Conservation (phyloP, 306 rosid genomes). For the Elaeagnus macrophylla region DNA sequence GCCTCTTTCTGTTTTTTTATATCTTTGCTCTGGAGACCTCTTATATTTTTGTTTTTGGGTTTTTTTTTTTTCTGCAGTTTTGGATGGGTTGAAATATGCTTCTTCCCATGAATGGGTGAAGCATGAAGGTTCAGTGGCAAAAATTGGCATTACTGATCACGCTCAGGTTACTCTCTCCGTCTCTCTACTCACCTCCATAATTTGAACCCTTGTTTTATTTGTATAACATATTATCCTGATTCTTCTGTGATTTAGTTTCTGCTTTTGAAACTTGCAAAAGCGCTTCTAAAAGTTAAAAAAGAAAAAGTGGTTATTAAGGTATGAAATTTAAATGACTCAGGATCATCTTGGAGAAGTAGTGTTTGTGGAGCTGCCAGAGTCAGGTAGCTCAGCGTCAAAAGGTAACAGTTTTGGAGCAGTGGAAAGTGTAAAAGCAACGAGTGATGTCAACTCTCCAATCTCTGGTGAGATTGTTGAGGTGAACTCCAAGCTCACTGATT, state of each 20-base stretch:
- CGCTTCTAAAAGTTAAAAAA: too few species aligned
- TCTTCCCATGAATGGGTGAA: conserved; percentile 97
- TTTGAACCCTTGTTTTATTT: background rate
- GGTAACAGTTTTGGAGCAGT: conserved; percentile 79
- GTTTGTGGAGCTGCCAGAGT: conserved; percentile 85
- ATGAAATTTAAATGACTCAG: conserved; percentile 23
- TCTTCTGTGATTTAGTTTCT: too few species aligned
- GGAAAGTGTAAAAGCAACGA: conserved; percentile 95
- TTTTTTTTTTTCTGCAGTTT: conserved; percentile 34
- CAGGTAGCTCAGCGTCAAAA: conserved; percentile 41
- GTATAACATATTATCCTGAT: background rate
- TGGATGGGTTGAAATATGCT: conserved; percentile 93
- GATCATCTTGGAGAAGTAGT: conserved; percentile 96
- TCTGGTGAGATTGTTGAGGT: conserved; percentile 86
- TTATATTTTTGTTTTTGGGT: background rate
- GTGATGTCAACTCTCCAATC: conserved; percentile 88
- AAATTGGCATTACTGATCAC: conserved; percentile 82
- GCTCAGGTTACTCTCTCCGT: conserved; percentile 55
- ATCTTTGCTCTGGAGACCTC: background rate
- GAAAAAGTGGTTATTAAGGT: background rate
- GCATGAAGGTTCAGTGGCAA: conserved; percentile 84
- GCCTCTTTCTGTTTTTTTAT: background rate
- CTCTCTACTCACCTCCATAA: background rate
- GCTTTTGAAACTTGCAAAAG: too few species aligned
- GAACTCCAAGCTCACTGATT: conserved; percentile 48